These are phyloP conservation scores for Sphagnum tenellum DNA, from an alignment of 225 moss, liverwort and hornwort species.

Conservation along the genomic window DNA sequence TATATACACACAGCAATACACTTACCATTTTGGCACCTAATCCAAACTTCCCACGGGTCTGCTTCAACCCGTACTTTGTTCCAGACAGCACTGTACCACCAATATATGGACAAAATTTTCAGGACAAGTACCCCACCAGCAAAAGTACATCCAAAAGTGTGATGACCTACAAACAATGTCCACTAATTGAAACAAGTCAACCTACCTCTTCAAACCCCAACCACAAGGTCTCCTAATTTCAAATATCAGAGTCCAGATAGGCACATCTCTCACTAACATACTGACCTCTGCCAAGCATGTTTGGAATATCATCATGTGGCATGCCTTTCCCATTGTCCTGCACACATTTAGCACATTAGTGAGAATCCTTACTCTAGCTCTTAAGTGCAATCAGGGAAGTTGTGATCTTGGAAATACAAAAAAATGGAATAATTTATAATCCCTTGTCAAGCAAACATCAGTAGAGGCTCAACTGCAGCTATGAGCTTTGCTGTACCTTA, in stretches of 20 bases:
- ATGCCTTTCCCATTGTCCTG: conserved; percentile 98
- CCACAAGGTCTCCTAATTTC: background rate
- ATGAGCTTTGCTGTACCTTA: conserved; percentile 42
- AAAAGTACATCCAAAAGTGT: background rate
- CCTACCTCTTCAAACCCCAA: background rate
- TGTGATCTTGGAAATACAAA: too few relatives aligned
- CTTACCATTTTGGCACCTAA: conserved; percentile 95
- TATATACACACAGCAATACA: background rate
- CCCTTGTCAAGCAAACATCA: background rate
- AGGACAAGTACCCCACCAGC: background rate
- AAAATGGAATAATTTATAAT: too few relatives aligned
- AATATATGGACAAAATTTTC: background rate
- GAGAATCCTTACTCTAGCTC: too few relatives aligned
- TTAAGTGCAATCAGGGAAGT: too few relatives aligned
- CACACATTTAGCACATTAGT: background rate
- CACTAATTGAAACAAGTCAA: too few relatives aligned
- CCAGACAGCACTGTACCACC: conserved; percentile 71
- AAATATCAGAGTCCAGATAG: background rate
- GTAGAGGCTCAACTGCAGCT: background rate
- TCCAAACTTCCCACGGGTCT: conserved; percentile 96
- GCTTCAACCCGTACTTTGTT: conserved; percentile 95
- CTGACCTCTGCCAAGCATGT: conserved; percentile 96
- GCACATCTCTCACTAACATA: background rate
- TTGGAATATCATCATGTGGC: conserved; percentile 94
- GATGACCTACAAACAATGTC: too few relatives aligned